A percentile compares a stretch with the other conserved stretches of the same genome.
Evolutionary conservation across 345 rosid genomes (phyloP).

Genomic region (Eucalyptus caleyi): DNA sequence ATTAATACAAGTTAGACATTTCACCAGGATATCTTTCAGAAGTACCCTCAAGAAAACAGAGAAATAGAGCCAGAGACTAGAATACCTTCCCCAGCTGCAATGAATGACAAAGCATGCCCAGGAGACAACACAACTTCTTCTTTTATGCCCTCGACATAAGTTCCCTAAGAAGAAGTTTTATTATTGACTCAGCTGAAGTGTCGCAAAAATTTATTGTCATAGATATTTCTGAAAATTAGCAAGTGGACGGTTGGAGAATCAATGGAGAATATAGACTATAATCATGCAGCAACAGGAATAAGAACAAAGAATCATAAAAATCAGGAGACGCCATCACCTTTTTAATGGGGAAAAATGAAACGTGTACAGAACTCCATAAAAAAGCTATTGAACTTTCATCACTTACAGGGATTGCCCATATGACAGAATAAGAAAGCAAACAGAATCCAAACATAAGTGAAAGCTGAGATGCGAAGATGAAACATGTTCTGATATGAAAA

Average conservation of each 20-base stretch:
- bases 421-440: not conserved
- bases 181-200: not conserved
- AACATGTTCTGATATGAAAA: not conserved
- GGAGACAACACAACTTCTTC: constrained; percentile 99
- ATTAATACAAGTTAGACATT: not conserved
- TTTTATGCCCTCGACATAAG: constrained; percentile 98
- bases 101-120: constrained; percentile 94
- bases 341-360: not conserved
- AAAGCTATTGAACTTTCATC: not conserved
- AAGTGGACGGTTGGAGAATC: not conserved
- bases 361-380: not conserved
- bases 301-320: not conserved
- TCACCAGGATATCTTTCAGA: not conserved
- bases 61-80: not conserved
- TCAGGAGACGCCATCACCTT: not conserved
- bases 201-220: not conserved
- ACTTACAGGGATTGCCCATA: not conserved
- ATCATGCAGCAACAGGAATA: not conserved
- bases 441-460: not conserved
- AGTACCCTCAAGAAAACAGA: not conserved
- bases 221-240: not conserved
- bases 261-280: not conserved
- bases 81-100: constrained; percentile 99
- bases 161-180: constrained; percentile 45
- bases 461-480: not conserved